Evolutionary conservation across 192 early-diverging fungal genomes (phyloP), one percentile per base, ranked within the genome.

Genomic region (Coemansia sp.): DNA sequence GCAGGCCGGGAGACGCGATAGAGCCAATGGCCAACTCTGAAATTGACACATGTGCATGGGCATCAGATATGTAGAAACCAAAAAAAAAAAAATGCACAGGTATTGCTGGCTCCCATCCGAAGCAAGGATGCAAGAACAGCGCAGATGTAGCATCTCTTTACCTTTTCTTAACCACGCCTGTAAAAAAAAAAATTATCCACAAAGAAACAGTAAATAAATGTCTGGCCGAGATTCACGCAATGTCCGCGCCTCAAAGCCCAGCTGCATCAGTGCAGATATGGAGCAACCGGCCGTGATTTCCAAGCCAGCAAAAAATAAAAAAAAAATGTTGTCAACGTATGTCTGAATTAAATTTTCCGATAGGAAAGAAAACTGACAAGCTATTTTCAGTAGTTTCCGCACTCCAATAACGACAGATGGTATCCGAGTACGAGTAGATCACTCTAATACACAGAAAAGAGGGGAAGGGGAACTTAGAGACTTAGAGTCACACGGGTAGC

Each of bases 281-380:
- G 46, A 49, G 46, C 46, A 12, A 49, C 22, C 37, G 37, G 3
- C 51, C 46, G 64, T 65, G 64, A 45, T 66, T 65, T 66, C 19
- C 32, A 9, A 61, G 60, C 40, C n/a, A n/a, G 59, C 25, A 61
- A 40, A 35, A 51, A 57, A 38, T n/a, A 31, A 38, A 45, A 14
- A 7, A 14, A 31, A 38, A 45, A 14, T n/a, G n/a, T n/a, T n/a
- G n/a, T n/a, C n/a, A n/a, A n/a, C n/a, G n/a, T n/a, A n/a, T n/a
- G n/a, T n/a, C n/a, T n/a, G n/a, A n/a, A n/a, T n/a, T n/a, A n/a
- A n/a, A n/a, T n/a, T n/a, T n/a, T n/a, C n/a, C n/a, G n/a, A n/a
- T n/a, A n/a, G n/a, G n/a, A n/a, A n/a, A n/a, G n/a, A n/a, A n/a
- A n/a, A n/a, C n/a, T n/a, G n/a, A n/a, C n/a, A n/a, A n/a, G n/a